Evolutionary conservation across 2,329 filamentous ascomycete genomes (phyloP).

Genomic region (Verticillium albo-atrum): DNA sequence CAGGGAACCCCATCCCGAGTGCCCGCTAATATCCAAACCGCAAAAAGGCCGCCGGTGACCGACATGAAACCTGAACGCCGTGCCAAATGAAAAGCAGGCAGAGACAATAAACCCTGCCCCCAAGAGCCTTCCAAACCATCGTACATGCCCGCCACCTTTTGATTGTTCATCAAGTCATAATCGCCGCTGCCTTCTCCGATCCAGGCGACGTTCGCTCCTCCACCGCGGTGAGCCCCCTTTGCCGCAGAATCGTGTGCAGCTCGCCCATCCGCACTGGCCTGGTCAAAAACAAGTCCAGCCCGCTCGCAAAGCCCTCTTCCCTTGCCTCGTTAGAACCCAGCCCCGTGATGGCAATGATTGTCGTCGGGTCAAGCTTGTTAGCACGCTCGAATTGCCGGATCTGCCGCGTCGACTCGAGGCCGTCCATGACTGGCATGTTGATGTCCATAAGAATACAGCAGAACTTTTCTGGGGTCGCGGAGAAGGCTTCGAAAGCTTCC

Average conservation of each 20-base stretch:
- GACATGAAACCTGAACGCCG: not conserved
- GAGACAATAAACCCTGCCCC: too few relatives aligned
- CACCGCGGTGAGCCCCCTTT: not conserved
- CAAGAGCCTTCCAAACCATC: not conserved
- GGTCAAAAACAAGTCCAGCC: constrained; percentile 40
- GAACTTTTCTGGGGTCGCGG: constrained; percentile 4
- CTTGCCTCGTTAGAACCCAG: constrained; percentile 35
- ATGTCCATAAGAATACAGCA: constrained; percentile 24
- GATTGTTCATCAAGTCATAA: not conserved
- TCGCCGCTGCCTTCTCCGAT: not conserved
- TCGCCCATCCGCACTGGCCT: constrained; percentile 36
- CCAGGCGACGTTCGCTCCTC: not conserved
- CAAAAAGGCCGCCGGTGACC: not conserved
- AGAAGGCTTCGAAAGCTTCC: constrained; percentile 30
- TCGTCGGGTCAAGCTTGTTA: constrained; percentile 27
- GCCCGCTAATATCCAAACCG: not conserved
- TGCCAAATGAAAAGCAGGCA: too few relatives aligned
- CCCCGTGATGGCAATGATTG: constrained; percentile 40
- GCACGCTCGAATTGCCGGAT: constrained; percentile 37
- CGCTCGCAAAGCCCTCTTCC: constrained; percentile 38
- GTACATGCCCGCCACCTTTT: not conserved
- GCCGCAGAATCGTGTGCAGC: constrained; percentile 15
- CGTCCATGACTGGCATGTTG: constrained; percentile 42
- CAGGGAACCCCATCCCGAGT: not conserved
- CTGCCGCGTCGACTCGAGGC: constrained; percentile 30